Evolutionary conservation across 2,329 filamentous ascomycete species (phyloP).

Genomic region (Beauveria pseudobassiana): DNA sequence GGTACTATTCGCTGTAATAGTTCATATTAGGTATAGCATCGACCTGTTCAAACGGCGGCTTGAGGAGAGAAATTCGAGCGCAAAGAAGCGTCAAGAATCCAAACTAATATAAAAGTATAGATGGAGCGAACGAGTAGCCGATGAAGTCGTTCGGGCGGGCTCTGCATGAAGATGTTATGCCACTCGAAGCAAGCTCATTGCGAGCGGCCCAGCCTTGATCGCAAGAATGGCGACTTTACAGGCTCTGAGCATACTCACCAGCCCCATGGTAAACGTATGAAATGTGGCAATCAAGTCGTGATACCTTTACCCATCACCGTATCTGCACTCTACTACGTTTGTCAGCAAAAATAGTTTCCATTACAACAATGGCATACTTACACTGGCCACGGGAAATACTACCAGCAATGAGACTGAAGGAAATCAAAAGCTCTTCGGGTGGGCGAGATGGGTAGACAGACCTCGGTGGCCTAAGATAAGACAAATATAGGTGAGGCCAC

Average conservation of each 20-base stretch:
- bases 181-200: conserved; percentile 25
- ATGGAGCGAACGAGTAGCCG: too few species aligned
- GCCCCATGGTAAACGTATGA: conserved; percentile 77
- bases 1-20: background rate
- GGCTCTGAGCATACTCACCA: conserved; percentile 77
- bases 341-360: conserved; percentile 14
- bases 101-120: background rate
- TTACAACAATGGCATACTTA: conserved; percentile 37
- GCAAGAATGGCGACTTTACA: conserved; percentile 73
- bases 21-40: background rate
- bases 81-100: background rate
- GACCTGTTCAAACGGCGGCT: background rate
- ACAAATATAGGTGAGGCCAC: conserved; percentile 72
- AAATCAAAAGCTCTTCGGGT: conserved; percentile 82
- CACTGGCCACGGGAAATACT: conserved; percentile 92
- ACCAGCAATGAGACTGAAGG: conserved; percentile 81
- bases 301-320: conserved; percentile 67
- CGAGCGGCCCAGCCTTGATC: conserved; percentile 75
- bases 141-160: background rate
- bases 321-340: conserved; percentile 54
- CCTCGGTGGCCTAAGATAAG: conserved; percentile 73
- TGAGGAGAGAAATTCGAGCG: background rate
- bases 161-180: background rate
- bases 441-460: conserved; percentile 77
- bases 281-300: conserved; percentile 86